Evolutionary conservation across 2,329 filamentous ascomycete species (phyloP).

Genomic region (Penicillium sp.): DNA sequence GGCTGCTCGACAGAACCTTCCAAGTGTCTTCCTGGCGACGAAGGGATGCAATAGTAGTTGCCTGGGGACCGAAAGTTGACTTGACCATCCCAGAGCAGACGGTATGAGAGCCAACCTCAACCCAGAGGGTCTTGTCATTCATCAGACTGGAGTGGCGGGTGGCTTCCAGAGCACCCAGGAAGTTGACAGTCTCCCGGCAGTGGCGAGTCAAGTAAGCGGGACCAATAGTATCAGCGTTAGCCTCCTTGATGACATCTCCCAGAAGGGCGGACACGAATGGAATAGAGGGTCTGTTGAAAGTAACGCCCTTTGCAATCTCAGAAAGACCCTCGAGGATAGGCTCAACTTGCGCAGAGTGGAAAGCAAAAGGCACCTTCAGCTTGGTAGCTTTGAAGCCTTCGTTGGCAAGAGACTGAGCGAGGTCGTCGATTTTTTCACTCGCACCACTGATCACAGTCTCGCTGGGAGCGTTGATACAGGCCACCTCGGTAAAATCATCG

Average conservation of each 20-base stretch:
- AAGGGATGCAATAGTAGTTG: conserved; percentile 47
- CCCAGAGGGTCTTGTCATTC: conserved; percentile 66
- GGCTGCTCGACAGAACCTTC: conserved; percentile 40
- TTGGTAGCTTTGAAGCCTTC: conserved; percentile 42
- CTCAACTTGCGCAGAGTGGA: conserved; percentile 48
- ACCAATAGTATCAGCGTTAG: conserved; percentile 32
- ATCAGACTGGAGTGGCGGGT: conserved; percentile 47
- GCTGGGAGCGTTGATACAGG: conserved; percentile 45
- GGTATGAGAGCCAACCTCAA: conserved; percentile 58
- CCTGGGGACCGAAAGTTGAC: conserved; percentile 58
- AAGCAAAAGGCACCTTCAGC: conserved; percentile 45
- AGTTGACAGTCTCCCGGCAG: conserved; percentile 47
- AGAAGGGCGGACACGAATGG: conserved; percentile 49
- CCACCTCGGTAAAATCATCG: conserved; percentile 31
- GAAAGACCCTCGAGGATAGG: conserved; percentile 45
- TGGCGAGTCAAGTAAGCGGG: conserved; percentile 42
- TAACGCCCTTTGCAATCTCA: conserved; percentile 35
- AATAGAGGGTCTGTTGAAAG: conserved; percentile 39
- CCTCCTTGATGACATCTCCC: conserved; percentile 41
- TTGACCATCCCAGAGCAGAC: conserved; percentile 47
- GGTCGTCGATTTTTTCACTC: conserved; percentile 35
- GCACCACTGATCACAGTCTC: conserved; percentile 45
- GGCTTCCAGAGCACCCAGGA: conserved; percentile 42
- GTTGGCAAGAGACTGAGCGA: conserved; percentile 35
- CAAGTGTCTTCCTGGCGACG: conserved; percentile 43